These are phyloP conservation scores for Sarocladium brachiariae DNA, from an alignment of 2,329 filamentous ascomycete genomes.

Conservation along the genomic window DNA sequence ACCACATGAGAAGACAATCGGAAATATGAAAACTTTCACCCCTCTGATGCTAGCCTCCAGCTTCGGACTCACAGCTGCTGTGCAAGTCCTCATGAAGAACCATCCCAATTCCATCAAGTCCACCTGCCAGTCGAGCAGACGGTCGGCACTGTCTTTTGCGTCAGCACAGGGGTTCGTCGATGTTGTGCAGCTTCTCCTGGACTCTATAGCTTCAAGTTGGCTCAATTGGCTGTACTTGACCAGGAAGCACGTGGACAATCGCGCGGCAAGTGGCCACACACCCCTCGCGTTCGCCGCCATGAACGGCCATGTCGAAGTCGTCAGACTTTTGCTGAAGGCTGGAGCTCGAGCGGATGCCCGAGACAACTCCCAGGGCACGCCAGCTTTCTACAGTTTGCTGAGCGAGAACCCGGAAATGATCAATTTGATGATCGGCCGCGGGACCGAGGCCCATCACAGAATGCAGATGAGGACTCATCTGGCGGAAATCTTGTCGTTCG, in stretches of 20 bases:
- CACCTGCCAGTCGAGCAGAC: background rate
- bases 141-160: conserved; percentile 8
- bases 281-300: background rate
- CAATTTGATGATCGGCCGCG: background rate
- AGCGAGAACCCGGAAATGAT: background rate
- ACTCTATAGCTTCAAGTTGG: background rate
- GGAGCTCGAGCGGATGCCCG: background rate
- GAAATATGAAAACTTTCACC: background rate
- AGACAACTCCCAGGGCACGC: background rate
- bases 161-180: conserved; percentile 2
- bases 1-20: background rate
- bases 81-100: background rate
- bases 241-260: background rate
- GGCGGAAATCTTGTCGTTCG: background rate
- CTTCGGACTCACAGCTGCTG: conserved; percentile 3
- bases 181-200: conserved; percentile 3
- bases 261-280: background rate
- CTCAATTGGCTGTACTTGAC: background rate
- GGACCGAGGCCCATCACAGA: no score
- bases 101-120: background rate
- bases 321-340: background rate
- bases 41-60: conserved; percentile 8
- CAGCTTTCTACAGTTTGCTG: background rate
- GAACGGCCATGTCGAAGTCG: background rate
- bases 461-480: background rate